phyloP scores from a whole-genome alignment of 345 rosid genomes.

The Ceriops decandra region DNA sequence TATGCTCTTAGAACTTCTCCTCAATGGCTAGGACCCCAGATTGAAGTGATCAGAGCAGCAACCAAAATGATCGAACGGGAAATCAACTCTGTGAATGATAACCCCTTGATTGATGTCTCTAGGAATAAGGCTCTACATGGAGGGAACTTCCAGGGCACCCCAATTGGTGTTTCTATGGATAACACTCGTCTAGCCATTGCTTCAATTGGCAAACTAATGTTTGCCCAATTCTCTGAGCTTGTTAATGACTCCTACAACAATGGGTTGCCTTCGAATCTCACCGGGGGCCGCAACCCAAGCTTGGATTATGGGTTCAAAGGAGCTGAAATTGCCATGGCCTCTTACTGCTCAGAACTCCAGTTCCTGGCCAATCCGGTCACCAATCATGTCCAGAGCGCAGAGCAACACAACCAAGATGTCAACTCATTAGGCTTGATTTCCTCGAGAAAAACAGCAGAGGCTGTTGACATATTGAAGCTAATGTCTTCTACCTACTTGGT shows the following conservation, averaged over 20 bases:
- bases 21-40: slow-evolving; percentile 33
- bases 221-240: slow-evolving; percentile 33
- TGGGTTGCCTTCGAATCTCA: slow-evolving; percentile 34
- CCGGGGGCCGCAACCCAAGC: slow-evolving; percentile 33
- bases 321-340: slow-evolving; percentile 38
- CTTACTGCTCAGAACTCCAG: slow-evolving; percentile 36
- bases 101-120: slow-evolving; percentile 33
- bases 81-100: slow-evolving; percentile 35
- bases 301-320: slow-evolving; percentile 38
- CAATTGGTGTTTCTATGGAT: slow-evolving; percentile 37
- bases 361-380: slow-evolving; percentile 34
- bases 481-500: slow-evolving; percentile 31
- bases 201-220: slow-evolving; percentile 29
- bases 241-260: slow-evolving; percentile 34
- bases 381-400: slow-evolving; percentile 35
- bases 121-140: slow-evolving; percentile 28
- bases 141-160: slow-evolving; percentile 36
- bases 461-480: slow-evolving; percentile 31
- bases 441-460: slow-evolving; percentile 30
- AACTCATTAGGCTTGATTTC: slow-evolving; percentile 34
- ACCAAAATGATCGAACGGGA: slow-evolving; percentile 34
- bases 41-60: slow-evolving; percentile 29
- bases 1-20: slow-evolving; percentile 33
- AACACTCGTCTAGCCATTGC: slow-evolving; percentile 33
- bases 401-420: slow-evolving; percentile 37